These are phyloP conservation scores for Calonectria hawksworthii DNA, from an alignment of 2,329 filamentous ascomycete genomes.

Conservation along the genomic window DNA sequence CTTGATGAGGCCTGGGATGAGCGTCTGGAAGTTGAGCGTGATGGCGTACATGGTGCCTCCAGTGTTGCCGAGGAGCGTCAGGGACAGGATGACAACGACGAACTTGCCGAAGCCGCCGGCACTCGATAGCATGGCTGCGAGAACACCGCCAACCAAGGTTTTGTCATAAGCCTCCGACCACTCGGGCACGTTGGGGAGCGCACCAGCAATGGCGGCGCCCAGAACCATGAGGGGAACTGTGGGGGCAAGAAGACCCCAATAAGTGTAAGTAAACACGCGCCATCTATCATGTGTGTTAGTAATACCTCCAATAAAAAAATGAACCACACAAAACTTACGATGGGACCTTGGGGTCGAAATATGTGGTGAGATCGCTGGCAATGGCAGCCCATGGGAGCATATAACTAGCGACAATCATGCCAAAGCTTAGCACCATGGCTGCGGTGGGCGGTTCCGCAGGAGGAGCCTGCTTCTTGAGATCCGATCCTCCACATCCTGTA, in stretches of 20 bases:
- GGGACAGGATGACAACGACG: slow-evolving; percentile 69
- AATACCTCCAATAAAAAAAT: not conserved
- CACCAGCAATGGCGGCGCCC: slow-evolving; percentile 75
- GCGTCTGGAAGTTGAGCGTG: slow-evolving; percentile 75
- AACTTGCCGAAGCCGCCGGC: slow-evolving; percentile 74
- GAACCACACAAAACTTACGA: slow-evolving; percentile 51
- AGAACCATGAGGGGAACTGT: slow-evolving; percentile 73
- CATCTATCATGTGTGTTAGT: slow-evolving; percentile 43
- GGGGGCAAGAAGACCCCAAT: slow-evolving; percentile 67
- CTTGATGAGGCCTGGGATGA: slow-evolving; percentile 68
- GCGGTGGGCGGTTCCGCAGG: slow-evolving; percentile 58
- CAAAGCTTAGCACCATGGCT: slow-evolving; percentile 66
- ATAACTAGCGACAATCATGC: slow-evolving; percentile 73
- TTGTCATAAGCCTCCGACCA: slow-evolving; percentile 69
- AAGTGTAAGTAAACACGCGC: slow-evolving; percentile 69
- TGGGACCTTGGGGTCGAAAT: slow-evolving; percentile 69
- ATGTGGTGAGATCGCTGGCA: slow-evolving; percentile 72
- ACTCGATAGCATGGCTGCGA: slow-evolving; percentile 70
- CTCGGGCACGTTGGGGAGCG: slow-evolving; percentile 64
- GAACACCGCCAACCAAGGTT: slow-evolving; percentile 69
- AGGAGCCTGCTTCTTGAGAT: slow-evolving; percentile 62
- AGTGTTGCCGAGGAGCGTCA: slow-evolving; percentile 72
- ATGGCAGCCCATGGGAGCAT: slow-evolving; percentile 74
- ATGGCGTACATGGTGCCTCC: slow-evolving; percentile 73
- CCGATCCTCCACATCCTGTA: slow-evolving; percentile 65